Evolutionary conservation across 2,329 filamentous ascomycete genomes (phyloP).

Genomic region (Botrytis fragariae): DNA sequence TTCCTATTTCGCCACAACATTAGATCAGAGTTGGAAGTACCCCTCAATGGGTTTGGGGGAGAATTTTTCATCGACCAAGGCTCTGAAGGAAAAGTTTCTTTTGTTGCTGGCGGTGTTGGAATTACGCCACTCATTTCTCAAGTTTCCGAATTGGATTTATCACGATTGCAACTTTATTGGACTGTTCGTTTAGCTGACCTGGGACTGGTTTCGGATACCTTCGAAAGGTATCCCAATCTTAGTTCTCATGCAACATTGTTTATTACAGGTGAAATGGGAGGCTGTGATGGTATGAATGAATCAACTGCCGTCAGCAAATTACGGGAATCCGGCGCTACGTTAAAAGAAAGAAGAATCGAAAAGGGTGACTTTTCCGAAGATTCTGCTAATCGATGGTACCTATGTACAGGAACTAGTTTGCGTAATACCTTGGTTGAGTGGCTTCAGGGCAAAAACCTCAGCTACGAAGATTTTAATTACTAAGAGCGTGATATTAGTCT

Average conservation of each 20-base stretch:
- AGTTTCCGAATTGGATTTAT: constrained; percentile 49
- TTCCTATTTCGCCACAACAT: constrained; percentile 61
- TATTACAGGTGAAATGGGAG: constrained; percentile 51
- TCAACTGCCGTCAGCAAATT: constrained; percentile 28
- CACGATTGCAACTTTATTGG: constrained; percentile 63
- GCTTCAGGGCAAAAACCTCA: constrained; percentile 46
- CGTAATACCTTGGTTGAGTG: constrained; percentile 49
- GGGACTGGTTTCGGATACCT: constrained; percentile 57
- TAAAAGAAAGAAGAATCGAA: constrained; percentile 47
- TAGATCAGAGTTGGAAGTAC: constrained; percentile 56
- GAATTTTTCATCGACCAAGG: constrained; percentile 48
- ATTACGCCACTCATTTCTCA: constrained; percentile 80
- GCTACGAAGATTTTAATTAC: constrained; percentile 51
- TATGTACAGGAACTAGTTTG: constrained; percentile 55
- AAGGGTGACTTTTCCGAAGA: constrained; percentile 46
- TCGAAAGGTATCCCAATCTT: constrained; percentile 53
- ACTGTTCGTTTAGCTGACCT: constrained; percentile 61
- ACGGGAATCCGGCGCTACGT: constrained; percentile 34
- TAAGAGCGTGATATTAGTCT: constrained; percentile 17
- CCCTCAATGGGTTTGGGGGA: constrained; percentile 72
- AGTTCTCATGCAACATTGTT: constrained; percentile 57
- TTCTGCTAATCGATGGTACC: constrained; percentile 50
- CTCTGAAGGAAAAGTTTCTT: constrained; percentile 45
- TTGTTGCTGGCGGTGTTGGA: constrained; percentile 76
- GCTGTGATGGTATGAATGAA: constrained; percentile 9